These are phyloP conservation scores for Penicillium cataractarum DNA, from an alignment of 495 filamentous ascomycete species.

Conservation along the genomic window DNA sequence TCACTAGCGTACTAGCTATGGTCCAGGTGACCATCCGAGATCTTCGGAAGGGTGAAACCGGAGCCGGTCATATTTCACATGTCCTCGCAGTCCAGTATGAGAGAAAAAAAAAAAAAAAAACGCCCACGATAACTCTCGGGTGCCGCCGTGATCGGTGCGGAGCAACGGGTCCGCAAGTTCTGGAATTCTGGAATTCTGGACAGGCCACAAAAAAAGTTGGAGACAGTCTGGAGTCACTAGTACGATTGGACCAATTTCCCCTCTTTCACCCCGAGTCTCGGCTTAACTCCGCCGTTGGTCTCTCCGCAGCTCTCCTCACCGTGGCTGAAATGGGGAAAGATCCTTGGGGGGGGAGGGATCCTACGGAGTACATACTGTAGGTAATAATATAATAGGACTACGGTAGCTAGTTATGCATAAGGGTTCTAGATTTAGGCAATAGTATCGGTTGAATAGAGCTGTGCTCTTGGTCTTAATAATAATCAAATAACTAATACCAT, in stretches of 20 bases:
- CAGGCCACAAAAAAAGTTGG: slow-evolving; percentile 14
- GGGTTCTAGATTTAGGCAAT: not conserved
- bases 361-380: not conserved
- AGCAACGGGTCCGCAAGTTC: slow-evolving; percentile 16
- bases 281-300: slow-evolving; percentile 22
- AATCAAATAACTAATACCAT: not conserved
- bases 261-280: slow-evolving; percentile 14
- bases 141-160: slow-evolving; percentile 29
- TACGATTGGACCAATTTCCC: not conserved
- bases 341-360: not conserved
- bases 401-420: too few species aligned
- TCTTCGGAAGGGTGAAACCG: slow-evolving; percentile 21
- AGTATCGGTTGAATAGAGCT: not conserved
- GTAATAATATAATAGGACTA: too few species aligned
- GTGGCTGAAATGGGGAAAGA: slow-evolving; percentile 5
- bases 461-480: not conserved
- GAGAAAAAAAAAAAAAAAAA: slow-evolving; percentile 3
- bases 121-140: slow-evolving; percentile 9
- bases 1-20: too few species aligned
- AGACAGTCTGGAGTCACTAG: slow-evolving; percentile 1
- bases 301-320: slow-evolving; percentile 22
- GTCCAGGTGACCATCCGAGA: slow-evolving; percentile 1
- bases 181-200: slow-evolving; percentile 4
- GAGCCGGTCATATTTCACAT: slow-evolving; percentile 17
- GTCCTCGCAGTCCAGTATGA: too few species aligned